phyloP scores from a whole-genome alignment of 208 protist species.

The Borovskyia barvae region DNA sequence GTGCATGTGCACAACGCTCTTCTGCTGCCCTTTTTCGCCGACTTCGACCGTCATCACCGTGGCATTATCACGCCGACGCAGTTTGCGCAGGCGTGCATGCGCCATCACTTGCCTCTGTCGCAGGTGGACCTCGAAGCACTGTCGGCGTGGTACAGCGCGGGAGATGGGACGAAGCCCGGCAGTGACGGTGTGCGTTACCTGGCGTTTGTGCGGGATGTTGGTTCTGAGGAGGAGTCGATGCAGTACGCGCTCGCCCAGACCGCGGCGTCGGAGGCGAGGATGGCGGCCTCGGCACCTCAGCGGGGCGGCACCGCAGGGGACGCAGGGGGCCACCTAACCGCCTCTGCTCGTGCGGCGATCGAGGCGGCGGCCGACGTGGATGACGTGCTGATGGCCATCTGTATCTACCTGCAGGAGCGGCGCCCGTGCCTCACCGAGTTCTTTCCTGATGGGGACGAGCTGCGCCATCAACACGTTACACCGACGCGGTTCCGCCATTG shows the following conservation, averaged over 20 bases:
- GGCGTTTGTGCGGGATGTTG: slow-evolving; percentile 68
- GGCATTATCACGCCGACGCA: slow-evolving; percentile 61
- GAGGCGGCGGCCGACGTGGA: slow-evolving; percentile 32
- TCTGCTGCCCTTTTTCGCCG: slow-evolving; percentile 81
- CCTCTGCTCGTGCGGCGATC: neutral
- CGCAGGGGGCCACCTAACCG: neutral
- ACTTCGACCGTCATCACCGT: slow-evolving; percentile 77
- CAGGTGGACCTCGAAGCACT: slow-evolving; percentile 40
- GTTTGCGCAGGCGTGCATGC: slow-evolving; percentile 67
- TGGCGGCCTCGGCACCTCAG: neutral
- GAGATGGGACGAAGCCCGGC: slow-evolving; percentile 23
- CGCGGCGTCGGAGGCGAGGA: neutral
- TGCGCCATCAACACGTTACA: slow-evolving; percentile 78
- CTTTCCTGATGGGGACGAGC: slow-evolving; percentile 84
- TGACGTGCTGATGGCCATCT: slow-evolving; percentile 49
- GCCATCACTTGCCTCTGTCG: slow-evolving; percentile 58
- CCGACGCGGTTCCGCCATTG: slow-evolving; percentile 75
- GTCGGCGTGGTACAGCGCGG: slow-evolving; percentile 43
- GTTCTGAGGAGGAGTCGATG: slow-evolving; percentile 31
- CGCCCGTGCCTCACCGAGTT: slow-evolving; percentile 67
- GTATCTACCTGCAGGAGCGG: slow-evolving; percentile 71
- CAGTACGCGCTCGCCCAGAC: neutral
- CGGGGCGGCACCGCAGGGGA: neutral
- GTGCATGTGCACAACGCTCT: slow-evolving; percentile 63
- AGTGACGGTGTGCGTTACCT: slow-evolving; percentile 55